A percentile compares a stretch with the other conserved stretches of the same genome.
Evolutionary conservation across 2,329 filamentous ascomycete species (phyloP).

Genomic region (Penicillium hordei): DNA sequence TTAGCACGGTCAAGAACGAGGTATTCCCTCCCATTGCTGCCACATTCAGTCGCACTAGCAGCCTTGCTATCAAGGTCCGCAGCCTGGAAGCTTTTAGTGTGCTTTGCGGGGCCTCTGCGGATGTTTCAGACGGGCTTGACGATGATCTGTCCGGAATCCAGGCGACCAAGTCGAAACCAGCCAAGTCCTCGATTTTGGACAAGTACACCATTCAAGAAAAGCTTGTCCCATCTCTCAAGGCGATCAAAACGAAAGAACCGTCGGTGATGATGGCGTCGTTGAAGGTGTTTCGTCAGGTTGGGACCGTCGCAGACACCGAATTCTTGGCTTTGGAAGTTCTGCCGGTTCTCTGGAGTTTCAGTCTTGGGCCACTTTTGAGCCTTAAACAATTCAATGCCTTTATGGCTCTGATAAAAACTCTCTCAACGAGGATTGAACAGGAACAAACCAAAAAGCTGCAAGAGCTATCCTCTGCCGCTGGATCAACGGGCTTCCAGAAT

Average conservation of each 20-base stretch:
- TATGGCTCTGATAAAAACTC: constrained; percentile 80
- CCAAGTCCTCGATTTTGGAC: constrained; percentile 77
- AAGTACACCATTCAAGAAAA: constrained; percentile 99
- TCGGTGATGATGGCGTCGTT: constrained; percentile 95
- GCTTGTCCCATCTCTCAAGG: constrained; percentile 83
- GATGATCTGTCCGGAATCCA: constrained; percentile 72
- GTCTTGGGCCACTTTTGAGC: constrained; percentile 82
- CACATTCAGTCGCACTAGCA: constrained; percentile 91
- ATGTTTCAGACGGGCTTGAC: constrained; percentile 46
- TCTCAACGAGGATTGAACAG: constrained; percentile 78
- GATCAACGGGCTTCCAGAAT: constrained; percentile 45
- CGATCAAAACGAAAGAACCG: constrained; percentile 96
- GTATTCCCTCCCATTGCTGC: constrained; percentile 87
- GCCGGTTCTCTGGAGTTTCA: constrained; percentile 88
- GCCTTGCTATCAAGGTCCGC: constrained; percentile 89
- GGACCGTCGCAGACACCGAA: constrained; percentile 77
- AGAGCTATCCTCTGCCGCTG: constrained; percentile 68
- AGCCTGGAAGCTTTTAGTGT: constrained; percentile 87
- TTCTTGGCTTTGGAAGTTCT: constrained; percentile 90
- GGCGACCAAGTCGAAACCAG: constrained; percentile 56
- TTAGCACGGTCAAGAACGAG: constrained; percentile 95
- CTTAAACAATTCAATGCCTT: constrained; percentile 84
- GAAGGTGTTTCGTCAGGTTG: constrained; percentile 79
- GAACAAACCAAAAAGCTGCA: constrained; percentile 88
- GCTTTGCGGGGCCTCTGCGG: constrained; percentile 74